Conservation (phyloP, 1,139 yeast species). For the Sugiyamaella xylanicola region DNA sequence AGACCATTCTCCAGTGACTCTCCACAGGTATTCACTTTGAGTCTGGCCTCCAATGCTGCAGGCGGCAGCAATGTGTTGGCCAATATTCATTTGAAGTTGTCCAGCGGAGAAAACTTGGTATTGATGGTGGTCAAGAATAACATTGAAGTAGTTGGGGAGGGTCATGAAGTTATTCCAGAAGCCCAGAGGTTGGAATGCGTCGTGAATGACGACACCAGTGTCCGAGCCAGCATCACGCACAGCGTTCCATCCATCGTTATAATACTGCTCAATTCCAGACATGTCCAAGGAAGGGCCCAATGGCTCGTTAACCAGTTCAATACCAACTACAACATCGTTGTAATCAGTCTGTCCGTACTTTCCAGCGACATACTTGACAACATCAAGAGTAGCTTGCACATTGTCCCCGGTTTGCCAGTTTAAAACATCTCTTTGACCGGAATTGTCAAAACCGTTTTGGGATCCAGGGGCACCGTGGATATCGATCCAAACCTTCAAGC, state of each 20-base stretch:
- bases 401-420: conserved; percentile 56
- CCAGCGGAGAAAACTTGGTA: conserved; percentile 80
- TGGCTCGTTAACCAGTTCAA: conserved; percentile 89
- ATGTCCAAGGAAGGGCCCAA: conserved; percentile 68
- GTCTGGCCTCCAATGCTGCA: conserved; percentile 62
- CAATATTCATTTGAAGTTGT: conserved; percentile 58
- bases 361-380: conserved; percentile 47
- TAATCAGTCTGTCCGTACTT: conserved; percentile 70
- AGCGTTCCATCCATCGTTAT: conserved; percentile 54
- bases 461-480: conserved; percentile 97
- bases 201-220: conserved; percentile 64
- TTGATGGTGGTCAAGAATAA: conserved; percentile 85
- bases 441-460: conserved; percentile 95
- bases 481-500: conserved; percentile 84
- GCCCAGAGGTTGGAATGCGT: conserved; percentile 64
- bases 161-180: conserved; percentile 64
- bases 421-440: conserved; percentile 73
- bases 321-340: conserved; percentile 75
- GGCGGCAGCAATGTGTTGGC: conserved; percentile 63
- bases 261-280: conserved; percentile 59
- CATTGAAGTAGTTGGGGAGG: conserved; percentile 56
- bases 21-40: conserved; percentile 65
- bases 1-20: conserved; percentile 86
- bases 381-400: conserved; percentile 54
- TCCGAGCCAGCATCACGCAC: conserved; percentile 53